Conservation (phyloP, 2,329 filamentous ascomycete species). For the Pezicula radicicola region DNA sequence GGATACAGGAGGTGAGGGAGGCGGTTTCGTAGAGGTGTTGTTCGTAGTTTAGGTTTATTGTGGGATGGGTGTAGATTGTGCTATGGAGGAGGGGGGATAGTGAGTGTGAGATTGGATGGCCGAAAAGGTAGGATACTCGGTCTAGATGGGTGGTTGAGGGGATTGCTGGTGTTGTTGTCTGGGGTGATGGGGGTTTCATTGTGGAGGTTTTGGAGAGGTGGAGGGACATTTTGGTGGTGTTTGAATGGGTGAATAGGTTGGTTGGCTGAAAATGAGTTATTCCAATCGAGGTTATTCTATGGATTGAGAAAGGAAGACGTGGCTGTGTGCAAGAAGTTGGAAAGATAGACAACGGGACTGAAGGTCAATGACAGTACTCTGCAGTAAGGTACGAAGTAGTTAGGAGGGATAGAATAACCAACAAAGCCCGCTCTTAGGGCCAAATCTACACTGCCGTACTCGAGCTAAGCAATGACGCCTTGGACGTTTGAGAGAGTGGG, state of each 20-base stretch:
- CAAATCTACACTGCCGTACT: no score
- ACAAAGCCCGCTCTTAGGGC: no score
- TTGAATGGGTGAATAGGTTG: not conserved
- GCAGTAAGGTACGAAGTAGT: no score
- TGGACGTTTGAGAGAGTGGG: no score
- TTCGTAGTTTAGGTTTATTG: conserved; percentile 41
- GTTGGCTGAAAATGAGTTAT: not conserved
- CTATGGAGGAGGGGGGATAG: conserved; percentile 53
- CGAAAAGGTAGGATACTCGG: conserved; percentile 47
- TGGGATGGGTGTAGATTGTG: conserved; percentile 48
- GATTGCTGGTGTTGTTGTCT: conserved; percentile 4
- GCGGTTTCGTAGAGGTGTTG: conserved; percentile 51
- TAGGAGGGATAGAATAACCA: no score
- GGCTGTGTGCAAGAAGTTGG: no score
- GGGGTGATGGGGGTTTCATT: not conserved
- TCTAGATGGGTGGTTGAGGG: conserved; percentile 19
- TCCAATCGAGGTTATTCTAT: no score
- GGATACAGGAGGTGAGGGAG: conserved; percentile 45
- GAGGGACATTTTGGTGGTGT: conserved; percentile 7
- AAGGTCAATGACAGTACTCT: no score
- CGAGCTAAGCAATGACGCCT: no score
- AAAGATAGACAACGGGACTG: no score
- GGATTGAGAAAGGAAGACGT: no score
- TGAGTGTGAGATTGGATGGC: conserved; percentile 52
- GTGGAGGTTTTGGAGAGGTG: not conserved